These are phyloP conservation scores for Nicotiana noctiflora DNA, from an alignment of 257 asterid species.

Conservation along the genomic window DNA sequence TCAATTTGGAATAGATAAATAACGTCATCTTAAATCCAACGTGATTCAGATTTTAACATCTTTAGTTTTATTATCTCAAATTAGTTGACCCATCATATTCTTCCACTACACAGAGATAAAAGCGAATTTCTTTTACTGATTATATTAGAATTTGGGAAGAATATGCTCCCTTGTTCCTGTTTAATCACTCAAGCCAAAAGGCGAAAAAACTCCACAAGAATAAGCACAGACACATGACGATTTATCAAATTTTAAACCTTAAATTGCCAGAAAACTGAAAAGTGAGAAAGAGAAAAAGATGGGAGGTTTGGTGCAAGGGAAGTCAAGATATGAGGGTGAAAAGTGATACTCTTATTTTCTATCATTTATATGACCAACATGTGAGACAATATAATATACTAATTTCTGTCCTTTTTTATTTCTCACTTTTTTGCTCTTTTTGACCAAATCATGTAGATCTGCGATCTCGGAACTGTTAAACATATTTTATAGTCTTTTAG, in stretches of 20 bases:
- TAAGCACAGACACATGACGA: neutral
- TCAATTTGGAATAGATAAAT: neutral
- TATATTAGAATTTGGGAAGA: neutral
- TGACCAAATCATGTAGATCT: neutral
- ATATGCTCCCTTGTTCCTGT: neutral
- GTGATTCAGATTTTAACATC: neutral
- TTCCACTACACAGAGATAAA: too few species aligned
- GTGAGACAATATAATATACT: neutral
- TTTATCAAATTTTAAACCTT: too few species aligned
- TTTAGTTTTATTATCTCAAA: neutral
- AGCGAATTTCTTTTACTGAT: neutral
- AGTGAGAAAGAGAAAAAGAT: neutral
- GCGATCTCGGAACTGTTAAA: neutral
- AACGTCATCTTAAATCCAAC: neutral
- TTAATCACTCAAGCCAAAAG: neutral
- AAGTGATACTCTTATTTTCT: neutral
- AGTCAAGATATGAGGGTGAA: neutral
- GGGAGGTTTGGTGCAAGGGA: neutral
- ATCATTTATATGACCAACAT: neutral
- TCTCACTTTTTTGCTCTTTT: neutral
- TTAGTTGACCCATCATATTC: neutral
- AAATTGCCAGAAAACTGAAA: neutral
- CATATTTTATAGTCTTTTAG: too few species aligned
- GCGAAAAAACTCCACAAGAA: too few species aligned
- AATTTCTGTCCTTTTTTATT: neutral